Evolutionary conservation across 1,284 basidiomycete genomes (phyloP), one percentile per base, ranked within the genome.

Genomic region (Austroboletus niveus): DNA sequence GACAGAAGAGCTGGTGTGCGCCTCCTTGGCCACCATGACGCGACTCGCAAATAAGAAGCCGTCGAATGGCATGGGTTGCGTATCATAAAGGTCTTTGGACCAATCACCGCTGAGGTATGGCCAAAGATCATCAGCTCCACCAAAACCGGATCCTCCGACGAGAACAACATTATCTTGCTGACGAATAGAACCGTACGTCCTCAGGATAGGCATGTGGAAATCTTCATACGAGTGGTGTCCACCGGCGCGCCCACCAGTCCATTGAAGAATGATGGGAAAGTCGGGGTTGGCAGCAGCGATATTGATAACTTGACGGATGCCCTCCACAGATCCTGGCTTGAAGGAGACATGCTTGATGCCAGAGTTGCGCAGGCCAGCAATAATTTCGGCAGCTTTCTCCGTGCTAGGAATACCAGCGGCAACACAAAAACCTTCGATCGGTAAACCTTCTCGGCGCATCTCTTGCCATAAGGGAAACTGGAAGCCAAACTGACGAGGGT

Each of bases 181-280:
- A 57, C 96, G 89, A 68, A 99, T 97, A 20, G 89, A 76, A 44
- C 85, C 79, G 72, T 99, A 99, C 0, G 95, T 98, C 43, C 86
- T 75, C 42, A 99, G 77, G 61, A 99, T 86, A 1, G 97, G 96
- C 71, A 97, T 93, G 69, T 98, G 95, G 84, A 98, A 95, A 72
- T 99, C 97, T 72, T 99, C 97, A 71, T 87, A 98, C 11, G 92
- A 95, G 76, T 98, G 96, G 65, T 99, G 96, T 55, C 96, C 96
- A 62, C 96, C 96, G n/a, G 96, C 97, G 63, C 96, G 93, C 48
- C 96, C 96, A 67, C 96, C 97, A 45, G 96, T 99, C 96, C 96
- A 98, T 69, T 98, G 96, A 58, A 98, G 77, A 71, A 99, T 94
- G 73, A 99, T 87, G n/a, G 96, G 94, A 81, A 92, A 99, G 72